Percentiles rank a stretch among this genome's conserved stretches.
Evolutionary conservation across 306 rosid species (phyloP).

Genomic region (Begonia fuchsioides): DNA sequence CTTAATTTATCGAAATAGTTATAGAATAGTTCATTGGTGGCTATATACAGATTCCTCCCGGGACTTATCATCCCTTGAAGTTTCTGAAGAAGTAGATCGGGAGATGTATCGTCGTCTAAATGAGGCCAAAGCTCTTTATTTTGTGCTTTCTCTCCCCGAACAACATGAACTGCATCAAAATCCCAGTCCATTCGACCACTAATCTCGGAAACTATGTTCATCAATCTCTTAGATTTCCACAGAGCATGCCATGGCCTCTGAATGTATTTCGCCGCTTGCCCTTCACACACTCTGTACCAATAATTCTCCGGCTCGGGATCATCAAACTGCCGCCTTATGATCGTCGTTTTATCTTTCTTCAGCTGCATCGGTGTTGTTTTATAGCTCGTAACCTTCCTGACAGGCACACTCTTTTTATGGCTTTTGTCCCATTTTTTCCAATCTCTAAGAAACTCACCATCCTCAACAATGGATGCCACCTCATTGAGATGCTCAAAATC

Average conservation of each 20-base stretch:
- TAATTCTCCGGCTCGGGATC: constrained; percentile 89
- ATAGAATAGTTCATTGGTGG: no score
- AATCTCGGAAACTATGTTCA: no score
- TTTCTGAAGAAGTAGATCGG: constrained; percentile 51
- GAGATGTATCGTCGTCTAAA: constrained; percentile 75
- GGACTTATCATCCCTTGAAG: constrained; percentile 70
- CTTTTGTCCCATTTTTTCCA: no score
- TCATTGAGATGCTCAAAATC: no score
- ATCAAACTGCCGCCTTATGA: constrained; percentile 83
- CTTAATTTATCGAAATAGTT: constrained; percentile 89
- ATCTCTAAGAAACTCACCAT: no score
- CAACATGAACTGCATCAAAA: constrained; percentile 83
- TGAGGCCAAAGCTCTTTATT: no score
- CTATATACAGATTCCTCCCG: no score
- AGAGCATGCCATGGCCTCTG: constrained; percentile 94
- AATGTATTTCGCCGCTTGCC: constrained; percentile 67
- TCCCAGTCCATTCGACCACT: constrained; percentile 95
- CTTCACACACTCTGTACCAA: constrained; percentile 95
- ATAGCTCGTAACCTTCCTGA: constrained; percentile 55
- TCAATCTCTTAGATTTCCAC: constrained; percentile 95
- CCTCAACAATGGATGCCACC: no score
- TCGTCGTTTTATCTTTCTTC: constrained; percentile 51
- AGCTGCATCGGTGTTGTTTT: constrained; percentile 77
- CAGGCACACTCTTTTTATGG: constrained; percentile 55
- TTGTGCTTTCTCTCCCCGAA: no score